Evolutionary conservation across 2,329 filamentous ascomycete genomes (phyloP), one percentile per base, ranked within the genome.

Genomic region (Blastomyces silverae): DNA sequence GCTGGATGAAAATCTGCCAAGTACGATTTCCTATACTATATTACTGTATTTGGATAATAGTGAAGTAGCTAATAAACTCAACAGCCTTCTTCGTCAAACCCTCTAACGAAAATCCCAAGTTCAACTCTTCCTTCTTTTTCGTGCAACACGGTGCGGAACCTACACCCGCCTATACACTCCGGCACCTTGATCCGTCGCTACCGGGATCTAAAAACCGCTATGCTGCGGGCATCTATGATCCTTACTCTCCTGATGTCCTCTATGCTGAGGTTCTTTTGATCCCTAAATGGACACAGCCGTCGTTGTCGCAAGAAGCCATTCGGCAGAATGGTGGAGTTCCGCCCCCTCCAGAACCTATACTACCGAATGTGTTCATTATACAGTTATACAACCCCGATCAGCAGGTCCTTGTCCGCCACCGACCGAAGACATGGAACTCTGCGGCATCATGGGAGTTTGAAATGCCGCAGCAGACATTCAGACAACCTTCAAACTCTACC

Each of bases 361-460:
- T 91, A 37, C 92, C 93, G 0, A 87, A 88, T 64, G 82, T 85
- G 63, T 96, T 97, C 75, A 83, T 84, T n/a, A 83, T 97, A 50
- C 89, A 93, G 71, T 86, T 99, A 2, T 97, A 97, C 81, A 94
- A 96, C 74, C 94, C 94, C 0, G 93, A 97, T 74, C 91, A 94
- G 76, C 84, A 89, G 70, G 81, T 97, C 25, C 71, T 81, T 0
- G 84, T 97, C 46, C 87, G 84, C 70, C 74, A 79, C 68, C 86
- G 89, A 70, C 83, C 87, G 52, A 88, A 89, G 44, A 87, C 88
- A 66, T 96, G 92, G 89, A 92, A 89, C 67, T 88, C 87, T 66
- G 87, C 87, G 17, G 86, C 91, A 62, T 85, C 85, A 63, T 99
- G 93, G 88, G 91, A 94, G 68, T 97, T 99, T 77, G 90, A 93